Conservation (phyloP, 2,329 filamentous ascomycete genomes). For the Alternaria alternata region DNA sequence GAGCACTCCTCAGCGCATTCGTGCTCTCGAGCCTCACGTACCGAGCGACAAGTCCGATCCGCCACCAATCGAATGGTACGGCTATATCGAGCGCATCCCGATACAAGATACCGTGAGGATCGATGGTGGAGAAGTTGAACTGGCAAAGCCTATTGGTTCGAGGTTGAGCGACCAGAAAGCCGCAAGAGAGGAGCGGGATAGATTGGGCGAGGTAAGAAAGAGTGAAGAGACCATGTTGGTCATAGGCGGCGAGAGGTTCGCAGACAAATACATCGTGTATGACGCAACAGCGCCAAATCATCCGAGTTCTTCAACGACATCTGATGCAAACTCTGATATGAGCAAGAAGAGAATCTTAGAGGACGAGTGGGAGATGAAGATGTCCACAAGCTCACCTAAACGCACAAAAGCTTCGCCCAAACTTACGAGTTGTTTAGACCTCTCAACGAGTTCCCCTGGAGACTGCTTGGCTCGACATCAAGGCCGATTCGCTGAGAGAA, state of each 20-base stretch:
- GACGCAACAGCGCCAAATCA: not conserved
- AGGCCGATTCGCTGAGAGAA: not conserved
- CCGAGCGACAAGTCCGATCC: not conserved
- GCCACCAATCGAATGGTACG: constrained; percentile 1
- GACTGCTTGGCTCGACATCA: not conserved
- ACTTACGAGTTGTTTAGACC: no score
- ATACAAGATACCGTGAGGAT: not conserved
- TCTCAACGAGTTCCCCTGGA: no score
- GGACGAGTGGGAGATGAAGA: not conserved
- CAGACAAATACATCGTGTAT: not conserved
- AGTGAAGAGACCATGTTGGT: not conserved
- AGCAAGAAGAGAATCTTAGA: not conserved
- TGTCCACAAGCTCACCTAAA: not conserved
- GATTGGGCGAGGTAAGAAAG: not conserved
- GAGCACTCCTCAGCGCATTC: not conserved
- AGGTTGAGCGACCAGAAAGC: not conserved
- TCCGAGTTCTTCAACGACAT: not conserved
- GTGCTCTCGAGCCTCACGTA: not conserved
- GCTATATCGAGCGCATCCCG: not conserved
- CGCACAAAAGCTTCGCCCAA: not conserved
- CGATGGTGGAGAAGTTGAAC: not conserved
- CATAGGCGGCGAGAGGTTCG: not conserved
- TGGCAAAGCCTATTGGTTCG: not conserved
- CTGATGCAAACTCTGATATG: not conserved
- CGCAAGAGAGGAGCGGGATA: not conserved